Base-by-base conservation (phyloP, 306 rosid genomes). In the Sesbania bispinosa region DNA sequence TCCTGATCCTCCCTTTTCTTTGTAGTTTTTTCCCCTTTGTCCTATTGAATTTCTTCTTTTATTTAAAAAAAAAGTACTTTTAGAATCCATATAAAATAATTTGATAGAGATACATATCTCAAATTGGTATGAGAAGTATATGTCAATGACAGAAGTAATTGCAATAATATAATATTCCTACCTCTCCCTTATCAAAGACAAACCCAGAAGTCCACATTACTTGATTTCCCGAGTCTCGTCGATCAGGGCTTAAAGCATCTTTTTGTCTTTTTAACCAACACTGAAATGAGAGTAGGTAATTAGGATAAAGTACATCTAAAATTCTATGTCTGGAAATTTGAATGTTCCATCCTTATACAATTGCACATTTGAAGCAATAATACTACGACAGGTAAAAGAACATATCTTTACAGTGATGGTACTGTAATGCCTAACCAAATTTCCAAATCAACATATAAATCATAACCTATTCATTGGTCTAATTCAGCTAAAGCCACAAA, bases 181-280 rank as follows among this genome's bases (percentile, higher is more conserved):
- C 98, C 96, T 82, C 91, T 78, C 79, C 80, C 71, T 83, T 85
- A 10, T 85, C 84, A 53, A 90, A 90, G 80, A 90, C 88, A 74
- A 93, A 42, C 61, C 98, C 98, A 73, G 97, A 93, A 79, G 97
- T 93, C 98, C 98, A 93, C 76, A 78, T 88, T 65, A 80, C 86
- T 42, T 15, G 36, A 55, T 68, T 73, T 69, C 90, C 90, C 0
- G 66, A 52, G 54, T 83, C 92, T 77, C 77, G 84, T 32, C 62
- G 80, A 36, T 87, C 90, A 47, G 97, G 98, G n/a, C 73, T 76
- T 71, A 88, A 72, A 42, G 82, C 73, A 74, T 93, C 92, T 51
- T 82, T 85, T 84, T 93, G 97, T 70, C 77, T 78, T 92, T 90
- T 93, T 78, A 90, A 72, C 98, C 97, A 93, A 85, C 98, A 93